Conservation (phyloP, 2,329 filamentous ascomycete species). For the Fonsecaea pedrosoi region DNA sequence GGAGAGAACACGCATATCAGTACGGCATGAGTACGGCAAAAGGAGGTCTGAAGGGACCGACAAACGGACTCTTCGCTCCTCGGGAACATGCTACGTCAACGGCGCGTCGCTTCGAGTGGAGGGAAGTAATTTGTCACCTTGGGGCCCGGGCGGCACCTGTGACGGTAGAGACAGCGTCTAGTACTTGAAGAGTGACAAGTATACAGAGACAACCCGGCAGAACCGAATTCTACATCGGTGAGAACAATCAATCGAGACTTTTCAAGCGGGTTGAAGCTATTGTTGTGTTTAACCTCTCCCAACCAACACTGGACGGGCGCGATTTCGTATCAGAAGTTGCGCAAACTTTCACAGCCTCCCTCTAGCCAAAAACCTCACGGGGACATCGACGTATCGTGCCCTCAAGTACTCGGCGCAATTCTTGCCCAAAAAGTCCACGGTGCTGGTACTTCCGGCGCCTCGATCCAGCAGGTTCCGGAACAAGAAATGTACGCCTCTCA, state of each 20-base stretch:
- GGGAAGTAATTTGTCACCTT: background rate
- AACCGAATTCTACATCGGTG: background rate
- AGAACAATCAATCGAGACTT: background rate
- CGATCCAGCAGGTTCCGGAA: conserved; percentile 49
- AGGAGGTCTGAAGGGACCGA: background rate
- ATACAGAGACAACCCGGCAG: background rate
- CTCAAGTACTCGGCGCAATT: conserved; percentile 50
- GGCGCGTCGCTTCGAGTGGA: background rate
- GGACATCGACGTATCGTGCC: conserved; percentile 47
- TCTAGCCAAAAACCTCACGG: conserved; percentile 43
- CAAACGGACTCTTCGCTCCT: background rate
- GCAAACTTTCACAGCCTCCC: conserved; percentile 26
- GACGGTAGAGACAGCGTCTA: background rate
- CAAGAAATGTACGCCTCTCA: conserved; percentile 50
- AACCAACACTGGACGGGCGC: background rate
- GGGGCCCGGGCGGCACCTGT: background rate
- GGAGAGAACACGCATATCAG: too few relatives aligned
- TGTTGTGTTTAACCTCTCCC: background rate
- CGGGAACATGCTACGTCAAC: background rate
- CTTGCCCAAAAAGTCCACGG: conserved; percentile 50
- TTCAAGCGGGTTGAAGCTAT: background rate
- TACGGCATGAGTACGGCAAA: background rate
- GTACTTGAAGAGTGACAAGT: background rate
- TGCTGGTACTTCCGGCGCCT: conserved; percentile 46
- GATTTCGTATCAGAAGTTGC: background rate